These are phyloP conservation scores for Citrus medica DNA, from an alignment of 345 rosid species.

Conservation along the genomic window DNA sequence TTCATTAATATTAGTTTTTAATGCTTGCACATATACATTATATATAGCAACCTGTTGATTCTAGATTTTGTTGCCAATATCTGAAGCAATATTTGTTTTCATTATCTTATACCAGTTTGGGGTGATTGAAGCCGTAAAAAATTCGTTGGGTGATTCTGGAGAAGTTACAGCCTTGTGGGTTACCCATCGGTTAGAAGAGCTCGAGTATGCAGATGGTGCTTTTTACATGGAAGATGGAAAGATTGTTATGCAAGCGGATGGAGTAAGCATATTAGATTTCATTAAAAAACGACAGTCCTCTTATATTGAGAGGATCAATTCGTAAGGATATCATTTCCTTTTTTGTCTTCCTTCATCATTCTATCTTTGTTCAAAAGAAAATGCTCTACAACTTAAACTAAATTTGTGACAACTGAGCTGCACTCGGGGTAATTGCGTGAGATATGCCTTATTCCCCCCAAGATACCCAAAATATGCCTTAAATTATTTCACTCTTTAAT, in stretches of 20 bases:
- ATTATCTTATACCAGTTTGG: conserved; percentile 48
- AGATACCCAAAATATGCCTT: too few relatives aligned
- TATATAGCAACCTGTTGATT: not conserved
- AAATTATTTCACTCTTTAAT: too few relatives aligned
- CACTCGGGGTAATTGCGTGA: too few relatives aligned
- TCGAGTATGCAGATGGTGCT: conserved; percentile 84
- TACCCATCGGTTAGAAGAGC: conserved; percentile 92
- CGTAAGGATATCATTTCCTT: conserved; percentile 15
- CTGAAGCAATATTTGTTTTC: conserved; percentile 19
- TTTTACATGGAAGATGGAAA: conserved; percentile 85
- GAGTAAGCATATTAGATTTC: conserved; percentile 47
- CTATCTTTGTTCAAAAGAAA: not conserved
- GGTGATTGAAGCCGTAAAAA: conserved; percentile 81
- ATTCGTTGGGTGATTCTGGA: conserved; percentile 45
- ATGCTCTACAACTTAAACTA: too few relatives aligned
- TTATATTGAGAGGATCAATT: conserved; percentile 46
- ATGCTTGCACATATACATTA: not conserved
- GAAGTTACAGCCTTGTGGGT: conserved; percentile 90
- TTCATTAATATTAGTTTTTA: not conserved
- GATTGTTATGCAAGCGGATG: conserved; percentile 62
- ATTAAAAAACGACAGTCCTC: conserved; percentile 57
- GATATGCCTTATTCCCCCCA: too few relatives aligned
- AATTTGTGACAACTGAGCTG: too few relatives aligned
- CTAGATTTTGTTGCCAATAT: not conserved
- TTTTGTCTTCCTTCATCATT: not conserved